Base-by-base conservation (phyloP, 495 filamentous ascomycete genomes). In the Neurospora africana region DNA sequence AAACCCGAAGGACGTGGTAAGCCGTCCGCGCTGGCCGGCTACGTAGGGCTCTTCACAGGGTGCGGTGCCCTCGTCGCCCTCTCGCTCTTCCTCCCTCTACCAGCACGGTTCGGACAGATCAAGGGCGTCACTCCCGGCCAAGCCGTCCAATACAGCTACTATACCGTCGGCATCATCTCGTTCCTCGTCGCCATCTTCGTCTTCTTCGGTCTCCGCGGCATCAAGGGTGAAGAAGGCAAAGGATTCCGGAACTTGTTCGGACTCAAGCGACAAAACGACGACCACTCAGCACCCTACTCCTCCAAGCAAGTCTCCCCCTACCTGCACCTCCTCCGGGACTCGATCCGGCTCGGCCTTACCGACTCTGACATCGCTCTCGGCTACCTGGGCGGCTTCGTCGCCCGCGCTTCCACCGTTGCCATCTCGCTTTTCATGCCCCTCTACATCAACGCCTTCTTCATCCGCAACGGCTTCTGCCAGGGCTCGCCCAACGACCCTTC, bases 361-460 rank as follows among this genome's bases (percentile, higher is more conserved):
- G 90, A 95, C 77, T 83, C 86, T 33, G 87, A 90, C 68, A 95
- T 99, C 76, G 89, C 89, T 44, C 85, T 98, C 0, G 93, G 92
- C 21, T 99, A 98, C 76, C 82, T 98, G 1, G 95, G 94, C 71
- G 95, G 95, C 19, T 97, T 99, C 74, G 95, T 98, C 1, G 95
- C 96, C 5, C 89, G 95, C 69, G 93, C 95, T 13, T 97, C 93
- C n/a, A 97, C 94, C 0, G 95, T 99, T 53, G 94, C 91, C 13
- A 97, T 98, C 70, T 95, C 93, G 2, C 84, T 97, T 10, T 99
- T 98, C 82, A 90, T 99, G 68, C 96, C 95, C 6, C 86, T 99
- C 5, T 95, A 89, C 73, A 88, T 97, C 72, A 98, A 99, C 76
- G 86, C 90, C 44, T 97, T 93, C 79, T 99, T 95, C 80, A 90